These are phyloP conservation scores for Triangularia setosa DNA, from an alignment of 2,329 filamentous ascomycete genomes.

Conservation along the genomic window DNA sequence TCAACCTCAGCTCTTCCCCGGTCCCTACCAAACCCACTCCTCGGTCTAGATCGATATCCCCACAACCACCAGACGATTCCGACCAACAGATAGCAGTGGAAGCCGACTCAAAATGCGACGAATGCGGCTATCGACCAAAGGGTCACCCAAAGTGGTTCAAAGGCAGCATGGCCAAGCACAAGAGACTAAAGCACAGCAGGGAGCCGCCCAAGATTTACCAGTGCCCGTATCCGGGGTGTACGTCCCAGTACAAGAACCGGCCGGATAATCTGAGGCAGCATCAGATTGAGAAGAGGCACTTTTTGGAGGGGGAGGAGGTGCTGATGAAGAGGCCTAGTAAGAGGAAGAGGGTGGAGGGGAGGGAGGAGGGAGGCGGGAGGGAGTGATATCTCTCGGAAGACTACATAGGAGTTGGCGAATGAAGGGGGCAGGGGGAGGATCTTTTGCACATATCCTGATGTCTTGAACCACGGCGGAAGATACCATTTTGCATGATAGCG, in stretches of 20 bases:
- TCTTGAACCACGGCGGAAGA: not conserved
- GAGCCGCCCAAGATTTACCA: conserved; percentile 48
- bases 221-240: conserved; percentile 51
- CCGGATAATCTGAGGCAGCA: conserved; percentile 55
- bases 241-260: conserved; percentile 53
- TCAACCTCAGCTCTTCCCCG: conserved; percentile 15
- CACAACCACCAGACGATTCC: not conserved
- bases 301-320: conserved; percentile 42
- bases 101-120: conserved; percentile 41
- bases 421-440: not conserved
- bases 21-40: conserved; percentile 6
- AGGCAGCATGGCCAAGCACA: conserved; percentile 57
- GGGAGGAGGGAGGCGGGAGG: conserved; percentile 1
- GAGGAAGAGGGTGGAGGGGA: conserved; percentile 40
- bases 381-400: not conserved
- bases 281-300: conserved; percentile 54
- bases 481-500: not conserved
- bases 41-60: not conserved
- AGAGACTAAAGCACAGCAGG: conserved; percentile 49
- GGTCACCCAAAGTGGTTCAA: conserved; percentile 57
- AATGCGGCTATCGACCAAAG: conserved; percentile 53
- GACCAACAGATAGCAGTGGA: conserved; percentile 10
- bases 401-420: not conserved
- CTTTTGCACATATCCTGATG: not conserved
- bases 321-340: conserved; percentile 40